A percentile compares a stretch with the other conserved stretches of the same genome.
Conservation (phyloP, 1,284 basidiomycete genomes). For the Sporisorium iseilematis-ciliati region DNA sequence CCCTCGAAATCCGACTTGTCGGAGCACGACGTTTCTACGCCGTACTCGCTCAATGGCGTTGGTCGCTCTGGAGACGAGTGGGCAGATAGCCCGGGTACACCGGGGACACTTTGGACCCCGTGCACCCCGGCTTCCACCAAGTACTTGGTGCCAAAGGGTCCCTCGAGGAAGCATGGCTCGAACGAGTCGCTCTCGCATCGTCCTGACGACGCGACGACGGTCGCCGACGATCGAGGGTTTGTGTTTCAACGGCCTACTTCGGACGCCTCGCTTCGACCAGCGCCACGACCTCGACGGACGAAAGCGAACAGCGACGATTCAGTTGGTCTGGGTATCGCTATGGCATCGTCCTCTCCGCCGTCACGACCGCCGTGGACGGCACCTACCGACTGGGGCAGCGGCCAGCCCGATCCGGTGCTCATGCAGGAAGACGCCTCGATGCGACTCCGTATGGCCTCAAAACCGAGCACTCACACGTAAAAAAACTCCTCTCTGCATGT, state of each 20-base stretch:
- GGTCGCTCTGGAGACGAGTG: conserved; percentile 15
- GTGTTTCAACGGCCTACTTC: conserved; percentile 3
- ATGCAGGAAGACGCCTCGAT: conserved; percentile 26
- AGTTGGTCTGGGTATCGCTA: conserved; percentile 26
- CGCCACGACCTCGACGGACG: not conserved
- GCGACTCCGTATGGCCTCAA: conserved; percentile 35
- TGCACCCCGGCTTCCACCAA: conserved; percentile 14
- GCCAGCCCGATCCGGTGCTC: conserved; percentile 18
- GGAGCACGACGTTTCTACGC: conserved; percentile 14
- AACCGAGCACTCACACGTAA: too few species aligned
- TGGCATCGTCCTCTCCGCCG: conserved; percentile 2
- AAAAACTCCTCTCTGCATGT: too few species aligned
- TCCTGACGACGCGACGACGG: not conserved
- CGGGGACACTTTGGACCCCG: conserved; percentile 26
- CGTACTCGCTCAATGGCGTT: conserved; percentile 6
- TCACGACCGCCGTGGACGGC: conserved; percentile 16
- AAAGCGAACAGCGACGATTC: conserved; percentile 7
- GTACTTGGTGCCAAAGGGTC: conserved; percentile 1
- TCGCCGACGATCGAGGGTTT: not conserved
- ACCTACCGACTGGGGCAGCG: conserved; percentile 23
- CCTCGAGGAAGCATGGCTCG: not conserved
- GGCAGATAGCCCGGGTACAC: conserved; percentile 20
- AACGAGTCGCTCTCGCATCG: not conserved
- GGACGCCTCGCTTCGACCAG: conserved; percentile 3
- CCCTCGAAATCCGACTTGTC: conserved; percentile 10